Evolutionary conservation across 208 protist species (phyloP).

Genomic region (Leishmania tarentolae): DNA sequence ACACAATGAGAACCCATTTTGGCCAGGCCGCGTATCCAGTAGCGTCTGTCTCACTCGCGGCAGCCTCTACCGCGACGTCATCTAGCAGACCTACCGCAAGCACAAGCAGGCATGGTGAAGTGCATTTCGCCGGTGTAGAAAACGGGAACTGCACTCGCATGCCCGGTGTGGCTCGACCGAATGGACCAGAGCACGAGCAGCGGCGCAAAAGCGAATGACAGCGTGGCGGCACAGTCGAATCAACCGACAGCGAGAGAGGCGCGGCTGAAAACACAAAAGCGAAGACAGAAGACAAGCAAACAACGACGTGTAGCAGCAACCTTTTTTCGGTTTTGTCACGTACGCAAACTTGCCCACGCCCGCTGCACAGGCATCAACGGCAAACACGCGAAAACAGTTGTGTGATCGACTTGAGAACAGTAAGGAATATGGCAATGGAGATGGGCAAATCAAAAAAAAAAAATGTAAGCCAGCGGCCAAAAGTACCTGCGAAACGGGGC

Average conservation of each 20-base stretch:
- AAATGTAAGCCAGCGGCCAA: background rate
- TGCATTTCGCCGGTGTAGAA: background rate
- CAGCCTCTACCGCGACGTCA: background rate
- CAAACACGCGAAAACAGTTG: background rate
- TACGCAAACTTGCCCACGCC: background rate
- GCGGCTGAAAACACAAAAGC: background rate
- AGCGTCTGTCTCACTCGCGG: constrained; percentile 15
- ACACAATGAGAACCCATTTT: constrained; percentile 41
- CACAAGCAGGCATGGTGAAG: constrained; percentile 18
- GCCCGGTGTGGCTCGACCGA: background rate
- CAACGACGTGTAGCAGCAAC: background rate
- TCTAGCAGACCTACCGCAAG: constrained; percentile 11
- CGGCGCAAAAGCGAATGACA: background rate
- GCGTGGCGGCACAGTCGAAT: background rate
- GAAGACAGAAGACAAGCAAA: background rate
- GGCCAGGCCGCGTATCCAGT: constrained; percentile 54
- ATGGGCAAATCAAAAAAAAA: too few species aligned
- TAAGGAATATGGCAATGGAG: too few species aligned
- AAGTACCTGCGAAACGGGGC: background rate
- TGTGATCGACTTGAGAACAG: background rate
- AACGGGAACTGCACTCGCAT: background rate
- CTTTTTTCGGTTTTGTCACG: background rate
- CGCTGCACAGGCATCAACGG: background rate
- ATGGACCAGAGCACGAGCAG: background rate
- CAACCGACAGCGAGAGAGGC: background rate